These are phyloP conservation scores for Bipolaris victoriae DNA, from an alignment of 2,329 filamentous ascomycete species.

Conservation along the genomic window DNA sequence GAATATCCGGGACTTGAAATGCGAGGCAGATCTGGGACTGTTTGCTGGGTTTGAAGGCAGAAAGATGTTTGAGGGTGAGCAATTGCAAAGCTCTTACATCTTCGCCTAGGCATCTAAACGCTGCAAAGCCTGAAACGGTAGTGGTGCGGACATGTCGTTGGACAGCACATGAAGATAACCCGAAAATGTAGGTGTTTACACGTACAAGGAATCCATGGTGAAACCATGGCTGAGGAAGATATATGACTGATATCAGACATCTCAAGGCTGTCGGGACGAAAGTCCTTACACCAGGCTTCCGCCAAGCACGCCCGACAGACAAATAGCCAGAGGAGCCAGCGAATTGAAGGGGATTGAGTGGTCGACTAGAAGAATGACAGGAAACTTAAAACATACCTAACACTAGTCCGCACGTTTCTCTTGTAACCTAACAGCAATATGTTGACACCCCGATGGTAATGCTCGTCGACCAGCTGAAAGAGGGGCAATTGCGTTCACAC, in stretches of 20 bases:
- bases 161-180: too few species aligned
- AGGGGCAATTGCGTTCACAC: conserved; percentile 10
- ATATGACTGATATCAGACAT: too few species aligned
- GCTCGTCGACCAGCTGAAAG: background rate
- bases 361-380: background rate
- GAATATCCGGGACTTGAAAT: background rate
- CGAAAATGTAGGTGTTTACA: background rate
- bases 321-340: background rate
- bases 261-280: too few species aligned
- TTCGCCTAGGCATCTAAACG: background rate
- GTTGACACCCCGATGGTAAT: background rate
- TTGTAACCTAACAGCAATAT: background rate
- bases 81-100: background rate
- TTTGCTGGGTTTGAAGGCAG: background rate
- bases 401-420: background rate
- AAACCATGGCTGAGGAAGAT: background rate
- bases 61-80: conserved; percentile 2
- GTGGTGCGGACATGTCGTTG: too few species aligned
- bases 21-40: background rate
- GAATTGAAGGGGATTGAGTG: background rate
- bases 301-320: background rate
- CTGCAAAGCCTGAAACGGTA: conserved; percentile 3
- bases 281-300: too few species aligned
- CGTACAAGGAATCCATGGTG: background rate
- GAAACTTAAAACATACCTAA: conserved; percentile 5